Evolutionary conservation across 805 yeast genomes (phyloP), one percentile per base, ranked within the genome.

Genomic region (Candida oleophila): DNA sequence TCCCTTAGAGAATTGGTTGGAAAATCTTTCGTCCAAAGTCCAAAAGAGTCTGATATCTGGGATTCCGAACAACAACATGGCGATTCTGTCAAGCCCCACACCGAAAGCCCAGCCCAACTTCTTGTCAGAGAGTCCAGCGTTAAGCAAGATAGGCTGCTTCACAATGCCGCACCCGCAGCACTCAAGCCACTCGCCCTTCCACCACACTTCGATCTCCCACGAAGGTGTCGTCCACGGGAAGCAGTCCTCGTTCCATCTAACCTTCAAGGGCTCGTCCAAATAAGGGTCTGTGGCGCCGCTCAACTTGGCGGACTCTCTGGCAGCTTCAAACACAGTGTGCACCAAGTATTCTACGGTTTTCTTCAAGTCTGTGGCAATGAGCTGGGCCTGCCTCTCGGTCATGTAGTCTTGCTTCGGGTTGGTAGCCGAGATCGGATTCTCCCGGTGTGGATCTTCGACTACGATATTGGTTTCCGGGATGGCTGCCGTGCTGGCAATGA

Each of bases 161-260:
- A 90, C 96, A 33, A 92, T 76, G 21, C 99, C 99, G 68, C 96
- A 89, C 0, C 99, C 99, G 59, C 96, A 89, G 62, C 96, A 83
- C 69, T 94, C 99, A 32, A 94, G 74, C 99, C 99, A 94, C 55
- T 91, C 96, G 44, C 94, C 96, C 61, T 90, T 88, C 97, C 98
- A 94, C 91, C 95, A 90, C 3, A 94, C 96, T 67, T 94, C 99
- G 55, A 95, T 89, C 60, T 94, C 97, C 95, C 96, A 94, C 38
- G 96, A 87, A 3, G 99, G 99, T 1, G 96, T 82, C 2, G 99
- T 94, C 97, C 98, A 94, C 3, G 99, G 99, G 71, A 94, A 94
- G 59, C 83, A 89, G 0, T 94, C 96, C 58, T 89, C 95, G 30
- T 90, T 86, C 99, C 99, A 94, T 55, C 98, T 77, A 16, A 91